phyloP scores from a whole-genome alignment of 306 rosid species.

The Casuarina cunninghamiana region DNA sequence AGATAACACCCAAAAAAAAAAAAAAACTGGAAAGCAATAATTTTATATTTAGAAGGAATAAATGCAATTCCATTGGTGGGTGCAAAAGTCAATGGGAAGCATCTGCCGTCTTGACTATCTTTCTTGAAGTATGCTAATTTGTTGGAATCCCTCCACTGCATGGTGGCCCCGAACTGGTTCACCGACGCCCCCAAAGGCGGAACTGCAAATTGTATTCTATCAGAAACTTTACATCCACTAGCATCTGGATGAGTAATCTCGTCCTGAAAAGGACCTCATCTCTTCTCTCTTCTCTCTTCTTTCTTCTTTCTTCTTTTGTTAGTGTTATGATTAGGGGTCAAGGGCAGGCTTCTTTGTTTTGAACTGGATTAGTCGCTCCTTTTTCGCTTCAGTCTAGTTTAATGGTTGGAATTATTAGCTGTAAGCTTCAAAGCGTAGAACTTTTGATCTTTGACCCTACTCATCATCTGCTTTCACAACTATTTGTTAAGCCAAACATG shows the following conservation, averaged over 20 bases:
- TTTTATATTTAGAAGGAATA: background rate
- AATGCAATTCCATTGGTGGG: background rate
- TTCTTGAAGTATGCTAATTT: constrained; percentile 32
- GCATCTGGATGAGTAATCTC: too few relatives aligned
- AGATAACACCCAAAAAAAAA: background rate
- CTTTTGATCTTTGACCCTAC: constrained; percentile 18
- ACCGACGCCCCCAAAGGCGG: background rate
- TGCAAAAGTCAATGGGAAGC: constrained; percentile 42
- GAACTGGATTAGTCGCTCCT: background rate
- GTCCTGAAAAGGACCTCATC: too few relatives aligned
- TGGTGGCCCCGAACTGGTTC: constrained; percentile 7
- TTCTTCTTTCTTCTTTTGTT: too few relatives aligned
- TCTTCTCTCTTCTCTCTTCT: too few relatives aligned
- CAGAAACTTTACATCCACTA: background rate
- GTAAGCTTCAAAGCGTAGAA: constrained; percentile 12
- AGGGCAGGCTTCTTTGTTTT: too few relatives aligned
- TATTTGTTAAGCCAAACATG: constrained; percentile 28
- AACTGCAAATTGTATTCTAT: background rate
- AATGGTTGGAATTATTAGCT: constrained; percentile 28
- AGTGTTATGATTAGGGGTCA: too few relatives aligned
- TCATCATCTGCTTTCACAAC: constrained; percentile 3
- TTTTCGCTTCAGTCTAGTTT: constrained; percentile 13
- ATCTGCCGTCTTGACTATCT: constrained; percentile 24
- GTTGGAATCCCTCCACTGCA: constrained; percentile 31
- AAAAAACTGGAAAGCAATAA: background rate